Evolutionary conservation across 2,329 filamentous ascomycete genomes (phyloP), one percentile per base, ranked within the genome.

Genomic region (Aspergillus sp.): DNA sequence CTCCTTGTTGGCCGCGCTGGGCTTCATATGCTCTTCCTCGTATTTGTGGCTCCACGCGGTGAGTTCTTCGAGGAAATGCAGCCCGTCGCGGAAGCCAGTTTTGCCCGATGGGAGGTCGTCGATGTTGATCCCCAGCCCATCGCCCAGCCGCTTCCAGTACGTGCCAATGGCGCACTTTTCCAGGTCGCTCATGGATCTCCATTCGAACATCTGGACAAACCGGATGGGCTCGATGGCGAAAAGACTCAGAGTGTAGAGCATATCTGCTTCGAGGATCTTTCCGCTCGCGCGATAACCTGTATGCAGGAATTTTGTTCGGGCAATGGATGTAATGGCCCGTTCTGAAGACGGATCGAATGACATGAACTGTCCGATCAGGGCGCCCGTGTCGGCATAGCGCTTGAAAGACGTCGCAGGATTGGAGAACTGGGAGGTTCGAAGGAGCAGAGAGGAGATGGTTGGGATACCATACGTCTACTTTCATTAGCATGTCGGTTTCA

Each of bases 111-210:
- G 74, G 8, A 83, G 66, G 1, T 50, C 59, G 0, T 66, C 66
- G 43, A 74, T 81, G 3, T 71, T 70, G 49, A 91, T 89, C 0
- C 76, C 79, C 83, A 91, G 86, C 53, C 83, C 81, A 59, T 89
- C 84, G 3, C 87, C 88, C 7, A 90, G 73, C 51, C 77, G 77
- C 67, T 87, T 88, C 87, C 87, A 90, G 63, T 87, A 83, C 1
- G 82, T 84, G 11, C 81, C 84, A 19, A 85, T 67, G 0, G 86
- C 87, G 54, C 85, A 88, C 4, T 75, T 65, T 67, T 92, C 89
- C 73, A 90, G 76, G 0, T 85, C 81, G 10, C 80, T 85, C 36
- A 89, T 69, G 4, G 73, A 45, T 2, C 89, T 80, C 87, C 88
- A 93, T 64, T 92, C 89, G 60, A 84, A 88, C 14, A 74, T 69